These are phyloP conservation scores for Yamadazyma oceani DNA, from an alignment of 1,139 yeast genomes.

Conservation along the genomic window DNA sequence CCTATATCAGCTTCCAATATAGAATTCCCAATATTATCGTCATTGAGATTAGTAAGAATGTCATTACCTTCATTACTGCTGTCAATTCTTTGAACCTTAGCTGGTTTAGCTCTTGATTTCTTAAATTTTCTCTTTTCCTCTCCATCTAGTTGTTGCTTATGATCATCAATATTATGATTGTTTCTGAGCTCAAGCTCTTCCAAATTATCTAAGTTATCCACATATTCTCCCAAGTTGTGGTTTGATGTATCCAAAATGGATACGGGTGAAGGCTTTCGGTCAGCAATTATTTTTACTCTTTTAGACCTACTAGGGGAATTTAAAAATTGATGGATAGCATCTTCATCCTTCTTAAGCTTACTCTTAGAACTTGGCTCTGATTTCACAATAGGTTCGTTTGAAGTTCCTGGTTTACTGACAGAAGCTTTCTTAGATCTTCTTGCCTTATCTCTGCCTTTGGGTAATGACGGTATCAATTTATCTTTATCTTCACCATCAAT, in stretches of 20 bases:
- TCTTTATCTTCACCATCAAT: background rate
- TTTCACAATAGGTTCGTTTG: background rate
- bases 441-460: background rate
- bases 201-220: slow-evolving; percentile 33
- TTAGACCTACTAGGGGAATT: slow-evolving; percentile 16
- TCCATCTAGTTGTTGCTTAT: slow-evolving; percentile 3
- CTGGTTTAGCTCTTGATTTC: slow-evolving; percentile 2
- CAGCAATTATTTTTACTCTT: slow-evolving; percentile 14
- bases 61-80: slow-evolving; percentile 2
- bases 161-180: slow-evolving; percentile 5
- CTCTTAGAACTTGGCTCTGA: background rate
- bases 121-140: slow-evolving; percentile 1
- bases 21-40: slow-evolving; percentile 3
- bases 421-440: background rate
- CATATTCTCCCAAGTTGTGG: slow-evolving; percentile 39
- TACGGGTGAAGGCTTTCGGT: slow-evolving; percentile 16
- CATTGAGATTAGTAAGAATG: background rate
- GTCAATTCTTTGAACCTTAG: slow-evolving; percentile 3
- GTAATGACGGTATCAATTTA: background rate
- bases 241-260: slow-evolving; percentile 28
- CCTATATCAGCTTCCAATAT: slow-evolving; percentile 5
- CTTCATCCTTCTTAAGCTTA: slow-evolving; percentile 1
- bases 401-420: background rate
- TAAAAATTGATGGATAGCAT: background rate
- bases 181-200: slow-evolving; percentile 18